phyloP scores from a whole-genome alignment of 768 basidiomycete genomes.

The Leccinum olivaceopallidum region DNA sequence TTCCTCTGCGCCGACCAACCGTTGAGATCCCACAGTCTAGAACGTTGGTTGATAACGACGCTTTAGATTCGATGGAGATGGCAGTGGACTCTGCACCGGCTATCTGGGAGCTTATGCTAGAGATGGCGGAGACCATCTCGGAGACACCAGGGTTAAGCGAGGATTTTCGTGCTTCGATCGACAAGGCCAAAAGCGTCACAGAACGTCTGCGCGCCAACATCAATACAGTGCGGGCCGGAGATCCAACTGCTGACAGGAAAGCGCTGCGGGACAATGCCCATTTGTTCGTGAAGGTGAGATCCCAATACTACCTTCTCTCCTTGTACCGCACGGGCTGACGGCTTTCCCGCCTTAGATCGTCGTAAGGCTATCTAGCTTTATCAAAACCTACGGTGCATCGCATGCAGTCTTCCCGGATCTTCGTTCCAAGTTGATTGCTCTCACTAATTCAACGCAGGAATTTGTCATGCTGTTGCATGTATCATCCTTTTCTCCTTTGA shows the following conservation, averaged over 20 bases:
- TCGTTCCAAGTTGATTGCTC: conserved; percentile 67
- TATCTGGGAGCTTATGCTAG: conserved; percentile 82
- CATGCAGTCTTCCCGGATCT: conserved; percentile 60
- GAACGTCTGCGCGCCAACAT: conserved; percentile 60
- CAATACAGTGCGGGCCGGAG: conserved; percentile 55
- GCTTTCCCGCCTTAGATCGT: conserved; percentile 52
- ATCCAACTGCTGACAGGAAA: conserved; percentile 54
- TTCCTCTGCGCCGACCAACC: conserved; percentile 32
- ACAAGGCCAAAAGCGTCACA: conserved; percentile 65
- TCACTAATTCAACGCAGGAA: conserved; percentile 85
- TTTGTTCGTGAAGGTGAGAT: conserved; percentile 75
- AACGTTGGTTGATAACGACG: conserved; percentile 73
- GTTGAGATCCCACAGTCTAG: conserved; percentile 57
- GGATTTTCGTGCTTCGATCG: conserved; percentile 55
- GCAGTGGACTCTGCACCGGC: conserved; percentile 79
- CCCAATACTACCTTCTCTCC: neutral
- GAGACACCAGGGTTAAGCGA: conserved; percentile 42
- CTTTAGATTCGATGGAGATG: conserved; percentile 72
- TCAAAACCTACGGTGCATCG: conserved; percentile 61
- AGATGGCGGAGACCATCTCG: conserved; percentile 62
- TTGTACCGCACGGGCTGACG: conserved; percentile 3
- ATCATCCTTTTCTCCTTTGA: conserved; percentile 70
- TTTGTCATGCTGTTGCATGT: conserved; percentile 85
- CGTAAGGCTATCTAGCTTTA: conserved; percentile 69
- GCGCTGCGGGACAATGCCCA: conserved; percentile 76